These are phyloP conservation scores for Berkeleyomyces rouxiae DNA, from an alignment of 2,329 filamentous ascomycete genomes.

Conservation along the genomic window DNA sequence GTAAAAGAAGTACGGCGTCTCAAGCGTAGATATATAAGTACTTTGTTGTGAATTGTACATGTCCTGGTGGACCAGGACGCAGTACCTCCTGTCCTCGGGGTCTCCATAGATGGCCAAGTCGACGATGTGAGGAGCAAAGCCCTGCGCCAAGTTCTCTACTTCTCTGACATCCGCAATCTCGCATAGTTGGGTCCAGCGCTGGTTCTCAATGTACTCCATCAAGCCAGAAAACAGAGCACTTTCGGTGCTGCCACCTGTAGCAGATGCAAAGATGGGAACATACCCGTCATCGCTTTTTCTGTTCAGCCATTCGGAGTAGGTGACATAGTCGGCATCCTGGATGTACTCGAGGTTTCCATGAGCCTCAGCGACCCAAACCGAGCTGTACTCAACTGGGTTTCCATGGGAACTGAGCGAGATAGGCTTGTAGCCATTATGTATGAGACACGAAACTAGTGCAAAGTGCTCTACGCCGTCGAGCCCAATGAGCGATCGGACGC, in stretches of 20 bases:
- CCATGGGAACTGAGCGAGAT: constrained; percentile 15
- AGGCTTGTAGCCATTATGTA: constrained; percentile 11
- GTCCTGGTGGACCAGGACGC: constrained; percentile 12
- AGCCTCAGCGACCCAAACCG: constrained; percentile 13
- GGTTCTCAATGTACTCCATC: constrained; percentile 14
- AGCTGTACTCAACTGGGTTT: constrained; percentile 8
- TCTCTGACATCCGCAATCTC: constrained; percentile 4
- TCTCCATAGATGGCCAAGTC: constrained; percentile 14
- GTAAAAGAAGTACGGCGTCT: not conserved
- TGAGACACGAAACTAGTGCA: not conserved
- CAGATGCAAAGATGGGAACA: constrained; percentile 13
- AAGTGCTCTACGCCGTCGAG: no score
- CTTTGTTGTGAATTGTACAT: constrained; percentile 11
- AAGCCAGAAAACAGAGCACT: constrained; percentile 13
- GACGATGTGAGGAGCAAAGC: not conserved
- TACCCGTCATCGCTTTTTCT: constrained; percentile 11
- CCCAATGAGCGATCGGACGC: no score
- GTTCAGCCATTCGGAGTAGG: constrained; percentile 13
- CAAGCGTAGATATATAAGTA: constrained; percentile 1
- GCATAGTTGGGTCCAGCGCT: constrained; percentile 12
- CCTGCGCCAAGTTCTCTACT: not conserved
- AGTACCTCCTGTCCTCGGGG: constrained; percentile 10
- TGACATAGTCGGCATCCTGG: constrained; percentile 10
- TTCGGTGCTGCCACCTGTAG: constrained; percentile 8
- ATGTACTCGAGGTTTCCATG: constrained; percentile 6